A percentile compares a stretch with the other conserved stretches of the same genome.
Conservation (phyloP, 208 protist species). For the Phytomonas serpens region DNA sequence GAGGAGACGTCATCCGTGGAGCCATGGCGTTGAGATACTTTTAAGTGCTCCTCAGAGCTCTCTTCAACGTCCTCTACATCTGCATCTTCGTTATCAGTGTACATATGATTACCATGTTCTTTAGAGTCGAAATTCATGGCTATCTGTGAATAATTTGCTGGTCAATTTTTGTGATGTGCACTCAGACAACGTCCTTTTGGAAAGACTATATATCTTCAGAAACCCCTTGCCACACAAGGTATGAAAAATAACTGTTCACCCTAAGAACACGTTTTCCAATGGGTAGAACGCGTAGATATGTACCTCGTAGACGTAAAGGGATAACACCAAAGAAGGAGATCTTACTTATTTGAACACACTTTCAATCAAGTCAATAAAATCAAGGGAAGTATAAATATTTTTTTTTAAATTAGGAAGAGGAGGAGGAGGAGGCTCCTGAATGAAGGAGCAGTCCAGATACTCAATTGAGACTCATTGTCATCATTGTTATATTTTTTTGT, state of each 20-base stretch:
- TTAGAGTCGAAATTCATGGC: not conserved
- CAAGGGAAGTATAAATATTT: not conserved
- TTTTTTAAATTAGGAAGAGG: no score
- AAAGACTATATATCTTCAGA: not conserved
- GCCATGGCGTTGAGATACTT: not conserved
- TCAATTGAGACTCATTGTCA: conserved; percentile 4
- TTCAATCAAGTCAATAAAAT: not conserved
- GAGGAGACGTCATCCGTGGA: not conserved
- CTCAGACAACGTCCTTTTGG: not conserved
- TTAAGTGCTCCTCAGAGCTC: not conserved
- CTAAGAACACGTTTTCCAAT: not conserved
- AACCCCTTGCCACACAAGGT: not conserved
- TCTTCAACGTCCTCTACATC: not conserved
- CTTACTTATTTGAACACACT: not conserved
- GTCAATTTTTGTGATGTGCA: not conserved
- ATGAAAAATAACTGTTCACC: not conserved
- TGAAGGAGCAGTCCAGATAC: not conserved
- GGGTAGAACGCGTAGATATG: not conserved
- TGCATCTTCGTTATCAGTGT: not conserved
- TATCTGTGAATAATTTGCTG: not conserved
- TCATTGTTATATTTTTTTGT: conserved; percentile 11
- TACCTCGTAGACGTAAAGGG: not conserved
- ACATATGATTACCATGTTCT: not conserved
- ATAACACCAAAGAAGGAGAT: not conserved
- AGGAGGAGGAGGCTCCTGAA: not conserved